Percentiles rank a stretch among this genome's conserved stretches.
These are phyloP conservation scores for Penicillium sp. DNA, from an alignment of 2,329 filamentous ascomycete species.

Conservation along the genomic window DNA sequence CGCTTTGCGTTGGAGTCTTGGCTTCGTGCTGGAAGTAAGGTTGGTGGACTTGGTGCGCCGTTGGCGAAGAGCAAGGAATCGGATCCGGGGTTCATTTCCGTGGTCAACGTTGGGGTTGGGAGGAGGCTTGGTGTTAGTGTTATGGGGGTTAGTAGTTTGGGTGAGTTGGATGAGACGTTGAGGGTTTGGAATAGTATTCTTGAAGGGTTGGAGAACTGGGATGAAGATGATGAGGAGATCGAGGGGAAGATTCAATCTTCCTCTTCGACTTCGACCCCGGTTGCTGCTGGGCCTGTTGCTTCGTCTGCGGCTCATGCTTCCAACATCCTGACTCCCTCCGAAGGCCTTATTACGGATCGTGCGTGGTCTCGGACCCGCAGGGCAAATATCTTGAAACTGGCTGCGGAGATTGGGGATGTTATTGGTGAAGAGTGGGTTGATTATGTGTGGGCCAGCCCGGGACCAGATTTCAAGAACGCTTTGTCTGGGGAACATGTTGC, in stretches of 20 bases:
- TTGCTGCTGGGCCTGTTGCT: background rate
- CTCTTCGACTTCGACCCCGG: constrained; percentile 9
- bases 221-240: constrained; percentile 30
- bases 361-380: constrained; percentile 44
- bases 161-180: constrained; percentile 66
- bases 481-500: constrained; percentile 34
- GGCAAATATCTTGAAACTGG: constrained; percentile 39
- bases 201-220: constrained; percentile 50
- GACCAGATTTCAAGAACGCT: constrained; percentile 46
- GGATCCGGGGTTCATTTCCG: constrained; percentile 36
- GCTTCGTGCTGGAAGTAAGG: constrained; percentile 54
- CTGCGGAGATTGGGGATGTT: constrained; percentile 43
- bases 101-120: constrained; percentile 52
- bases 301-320: constrained; percentile 18
- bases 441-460: constrained; percentile 51
- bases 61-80: constrained; percentile 57
- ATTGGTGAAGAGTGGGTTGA: constrained; percentile 49
- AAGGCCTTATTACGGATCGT: constrained; percentile 42
- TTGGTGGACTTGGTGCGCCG: constrained; percentile 54
- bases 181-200: constrained; percentile 59
- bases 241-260: constrained; percentile 6
- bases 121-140: constrained; percentile 64
- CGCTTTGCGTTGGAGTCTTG: constrained; percentile 75
- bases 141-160: constrained; percentile 65
- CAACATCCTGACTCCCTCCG: constrained; percentile 39